Evolutionary conservation across 1,284 basidiomycete species (phyloP).

Genomic region (Fomes fomentarius): DNA sequence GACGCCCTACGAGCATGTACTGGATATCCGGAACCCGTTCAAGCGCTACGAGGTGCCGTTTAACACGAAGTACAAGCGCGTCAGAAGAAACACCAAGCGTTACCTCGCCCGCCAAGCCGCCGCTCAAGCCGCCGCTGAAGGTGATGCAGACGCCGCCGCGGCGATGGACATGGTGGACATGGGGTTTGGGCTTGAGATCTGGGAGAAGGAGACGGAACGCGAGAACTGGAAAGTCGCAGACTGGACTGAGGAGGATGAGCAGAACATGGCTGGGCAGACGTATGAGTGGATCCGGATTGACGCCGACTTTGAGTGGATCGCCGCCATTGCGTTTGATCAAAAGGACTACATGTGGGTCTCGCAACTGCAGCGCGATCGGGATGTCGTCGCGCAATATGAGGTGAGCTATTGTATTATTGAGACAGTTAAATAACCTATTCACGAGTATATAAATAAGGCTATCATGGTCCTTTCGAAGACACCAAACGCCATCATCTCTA

Average conservation of each 20-base stretch:
- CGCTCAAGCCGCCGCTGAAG: conserved; percentile 90
- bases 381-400: conserved; percentile 98
- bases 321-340: conserved; percentile 90
- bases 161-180: conserved; percentile 95
- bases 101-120: conserved; percentile 94
- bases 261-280: conserved; percentile 89
- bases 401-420: too few species aligned
- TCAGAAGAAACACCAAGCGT: conserved; percentile 91
- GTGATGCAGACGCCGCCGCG: conserved; percentile 88
- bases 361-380: conserved; percentile 93
- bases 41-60: conserved; percentile 98
- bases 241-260: conserved; percentile 98
- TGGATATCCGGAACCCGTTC: conserved; percentile 86
- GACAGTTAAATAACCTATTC: too few species aligned
- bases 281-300: conserved; percentile 99
- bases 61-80: conserved; percentile 99
- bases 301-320: conserved; percentile 99
- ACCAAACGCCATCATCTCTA: conserved; percentile 89
- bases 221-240: conserved; percentile 96
- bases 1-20: conserved; percentile 97
- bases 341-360: conserved; percentile 99
- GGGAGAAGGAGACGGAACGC: conserved; percentile 94
- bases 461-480: conserved; percentile 82
- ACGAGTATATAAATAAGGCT: conserved; percentile 58
- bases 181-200: conserved; percentile 94